Evolutionary conservation across 2,329 filamentous ascomycete species (phyloP).

Genomic region (Lachnellula subtilissima): DNA sequence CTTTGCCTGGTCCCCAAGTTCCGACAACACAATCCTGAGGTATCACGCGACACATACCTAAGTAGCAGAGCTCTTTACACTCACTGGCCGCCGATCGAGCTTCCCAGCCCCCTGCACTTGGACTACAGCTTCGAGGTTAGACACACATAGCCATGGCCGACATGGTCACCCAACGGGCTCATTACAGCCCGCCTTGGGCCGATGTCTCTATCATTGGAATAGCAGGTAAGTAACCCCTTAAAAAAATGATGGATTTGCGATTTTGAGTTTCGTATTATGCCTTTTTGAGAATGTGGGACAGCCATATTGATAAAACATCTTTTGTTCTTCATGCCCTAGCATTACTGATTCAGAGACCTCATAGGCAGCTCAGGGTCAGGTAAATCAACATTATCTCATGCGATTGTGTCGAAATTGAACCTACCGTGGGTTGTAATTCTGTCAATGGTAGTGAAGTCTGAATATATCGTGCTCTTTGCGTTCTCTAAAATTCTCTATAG

Average conservation of each 20-base stretch:
- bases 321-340: neutral
- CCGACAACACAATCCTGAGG: too few species aligned
- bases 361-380: conserved; percentile 57
- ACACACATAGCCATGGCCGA: conserved; percentile 14
- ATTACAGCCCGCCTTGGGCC: conserved; percentile 93
- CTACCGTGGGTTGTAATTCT: conserved; percentile 97
- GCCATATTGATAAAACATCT: too few species aligned
- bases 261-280: neutral
- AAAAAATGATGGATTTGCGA: neutral
- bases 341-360: neutral
- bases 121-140: neutral
- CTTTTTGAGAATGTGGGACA: too few species aligned
- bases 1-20: too few species aligned
- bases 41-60: too few species aligned
- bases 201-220: conserved; percentile 96
- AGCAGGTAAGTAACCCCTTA: conserved; percentile 46
- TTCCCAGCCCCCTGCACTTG: neutral
- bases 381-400: conserved; percentile 89
- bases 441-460: conserved; percentile 69
- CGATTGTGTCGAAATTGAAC: conserved; percentile 84
- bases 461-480: neutral
- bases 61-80: too few species aligned
- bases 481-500: conserved; percentile 40
- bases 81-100: too few species aligned
- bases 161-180: conserved; percentile 41